phyloP scores from a whole-genome alignment of 495 filamentous ascomycete genomes.

The Echria macrotheca region DNA sequence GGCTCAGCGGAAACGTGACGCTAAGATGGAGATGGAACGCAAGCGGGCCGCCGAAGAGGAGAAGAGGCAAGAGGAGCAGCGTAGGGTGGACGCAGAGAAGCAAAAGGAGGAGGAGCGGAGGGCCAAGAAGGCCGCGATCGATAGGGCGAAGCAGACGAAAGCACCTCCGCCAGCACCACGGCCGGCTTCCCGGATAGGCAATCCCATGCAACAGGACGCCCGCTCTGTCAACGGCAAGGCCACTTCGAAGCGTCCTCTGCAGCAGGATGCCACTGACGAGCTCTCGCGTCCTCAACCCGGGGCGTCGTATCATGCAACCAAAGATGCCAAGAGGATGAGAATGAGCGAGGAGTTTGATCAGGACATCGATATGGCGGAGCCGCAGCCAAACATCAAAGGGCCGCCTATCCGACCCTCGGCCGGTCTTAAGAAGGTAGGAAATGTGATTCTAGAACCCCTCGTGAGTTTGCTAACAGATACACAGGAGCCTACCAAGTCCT shows the following conservation, averaged over 20 bases:
- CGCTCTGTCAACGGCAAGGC: slow-evolving; percentile 40
- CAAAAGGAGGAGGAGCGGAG: slow-evolving; percentile 47
- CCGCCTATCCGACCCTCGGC: slow-evolving; percentile 78
- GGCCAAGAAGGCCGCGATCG: slow-evolving; percentile 68
- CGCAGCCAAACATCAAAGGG: slow-evolving; percentile 56
- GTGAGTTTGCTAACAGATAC: slow-evolving; percentile 20
- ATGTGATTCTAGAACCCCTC: background rate
- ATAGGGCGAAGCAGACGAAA: slow-evolving; percentile 53
- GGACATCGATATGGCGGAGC: slow-evolving; percentile 34
- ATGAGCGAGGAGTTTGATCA: slow-evolving; percentile 53
- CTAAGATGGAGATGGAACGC: slow-evolving; percentile 70
- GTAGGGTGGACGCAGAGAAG: slow-evolving; percentile 43
- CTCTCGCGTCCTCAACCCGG: slow-evolving; percentile 29
- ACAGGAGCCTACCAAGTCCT: slow-evolving; percentile 57
- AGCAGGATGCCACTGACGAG: slow-evolving; percentile 48
- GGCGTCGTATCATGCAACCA: slow-evolving; percentile 40
- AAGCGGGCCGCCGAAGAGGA: slow-evolving; percentile 51
- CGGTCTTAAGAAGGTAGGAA: slow-evolving; percentile 64
- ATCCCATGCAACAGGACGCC: slow-evolving; percentile 1
- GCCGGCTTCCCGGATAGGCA: slow-evolving; percentile 39
- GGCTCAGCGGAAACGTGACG: slow-evolving; percentile 70
- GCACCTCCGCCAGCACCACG: slow-evolving; percentile 45
- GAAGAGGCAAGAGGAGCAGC: slow-evolving; percentile 47
- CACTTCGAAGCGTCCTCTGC: slow-evolving; percentile 43
- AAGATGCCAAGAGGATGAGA: slow-evolving; percentile 54